These are phyloP conservation scores for Dactylellina leptospora DNA, from an alignment of 2,329 filamentous ascomycete species.

Conservation along the genomic window DNA sequence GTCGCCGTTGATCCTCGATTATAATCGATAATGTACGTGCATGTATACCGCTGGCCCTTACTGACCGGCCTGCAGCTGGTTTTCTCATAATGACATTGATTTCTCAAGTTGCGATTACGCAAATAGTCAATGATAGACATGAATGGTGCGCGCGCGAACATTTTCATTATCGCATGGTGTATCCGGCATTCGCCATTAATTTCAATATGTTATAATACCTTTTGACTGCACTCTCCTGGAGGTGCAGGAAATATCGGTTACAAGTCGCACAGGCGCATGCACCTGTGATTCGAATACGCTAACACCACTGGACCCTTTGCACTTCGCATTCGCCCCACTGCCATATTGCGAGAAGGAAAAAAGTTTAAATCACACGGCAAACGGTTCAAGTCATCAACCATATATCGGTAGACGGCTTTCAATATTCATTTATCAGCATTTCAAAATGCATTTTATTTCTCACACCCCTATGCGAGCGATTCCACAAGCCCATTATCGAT, in stretches of 20 bases:
- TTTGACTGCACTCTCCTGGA: too few relatives aligned
- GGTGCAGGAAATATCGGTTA: not conserved
- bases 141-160: too few relatives aligned
- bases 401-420: not conserved
- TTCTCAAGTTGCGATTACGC: not conserved
- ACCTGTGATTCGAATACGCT: conserved; percentile 3
- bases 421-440: not conserved
- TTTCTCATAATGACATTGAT: not conserved
- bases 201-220: too few relatives aligned
- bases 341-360: not conserved
- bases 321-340: not conserved
- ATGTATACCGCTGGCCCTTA: not conserved
- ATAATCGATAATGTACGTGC: too few relatives aligned
- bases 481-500: too few relatives aligned
- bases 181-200: not conserved
- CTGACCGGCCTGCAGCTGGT: not conserved
- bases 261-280: conserved; percentile 6
- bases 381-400: not conserved
- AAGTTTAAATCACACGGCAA: not conserved
- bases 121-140: not conserved
- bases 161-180: not conserved
- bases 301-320: not conserved
- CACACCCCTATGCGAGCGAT: too few relatives aligned
- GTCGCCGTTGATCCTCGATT: conserved; percentile 19
- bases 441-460: not conserved